Base-by-base conservation (phyloP, 2,329 filamentous ascomycete species). In the Aspergillus ustus region DNA sequence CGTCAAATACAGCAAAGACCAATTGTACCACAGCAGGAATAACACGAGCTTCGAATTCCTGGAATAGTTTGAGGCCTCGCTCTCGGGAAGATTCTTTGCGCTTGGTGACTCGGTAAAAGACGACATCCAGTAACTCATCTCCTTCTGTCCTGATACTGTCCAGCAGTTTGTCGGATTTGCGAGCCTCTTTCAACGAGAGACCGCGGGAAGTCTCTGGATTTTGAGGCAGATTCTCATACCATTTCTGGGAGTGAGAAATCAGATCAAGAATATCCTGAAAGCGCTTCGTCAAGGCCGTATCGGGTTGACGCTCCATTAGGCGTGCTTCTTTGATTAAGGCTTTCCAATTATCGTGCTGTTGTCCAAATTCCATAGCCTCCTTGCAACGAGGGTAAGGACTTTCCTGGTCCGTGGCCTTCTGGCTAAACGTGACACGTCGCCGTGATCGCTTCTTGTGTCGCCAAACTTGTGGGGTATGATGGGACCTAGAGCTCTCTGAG, bases 281-380 rank as follows among this genome's bases (percentile, higher is more conserved):
- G 7, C 58, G 19, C 5, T 52, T 22, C 1, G 25, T 17, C 8
- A 34, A 22, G 13, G 46, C 29, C 28, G 46, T 34, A 4, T 44
- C 54, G 28, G 29, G 31, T 20, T 11, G 49, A 44, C 50, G 17
- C 28, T 53, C 56, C 50, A 65, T 54, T 9, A 25, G 28, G 22
- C 43, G 59, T 13, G 63, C 62, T 17, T 52, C 57, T 5, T 48
- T 22, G 25, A 65, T 52, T 28, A 72, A 28, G 4, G 11, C 50
- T 4, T 64, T 52, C 73, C 73, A 75, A 20, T 65, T 64, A 1
- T 63, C 57, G 45, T 58, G 49, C 51, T 73, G 71, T 1, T 57
- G 57, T 22, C 67, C 64, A 5, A 70, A 40, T 19, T 65, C 31
- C 9, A 61, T 62, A 1, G 69, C 70, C 37, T 66, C 54, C 52